phyloP scores from a whole-genome alignment of 1,139 yeast genomes.

The Hyphopichia pseudoburtonii region DNA sequence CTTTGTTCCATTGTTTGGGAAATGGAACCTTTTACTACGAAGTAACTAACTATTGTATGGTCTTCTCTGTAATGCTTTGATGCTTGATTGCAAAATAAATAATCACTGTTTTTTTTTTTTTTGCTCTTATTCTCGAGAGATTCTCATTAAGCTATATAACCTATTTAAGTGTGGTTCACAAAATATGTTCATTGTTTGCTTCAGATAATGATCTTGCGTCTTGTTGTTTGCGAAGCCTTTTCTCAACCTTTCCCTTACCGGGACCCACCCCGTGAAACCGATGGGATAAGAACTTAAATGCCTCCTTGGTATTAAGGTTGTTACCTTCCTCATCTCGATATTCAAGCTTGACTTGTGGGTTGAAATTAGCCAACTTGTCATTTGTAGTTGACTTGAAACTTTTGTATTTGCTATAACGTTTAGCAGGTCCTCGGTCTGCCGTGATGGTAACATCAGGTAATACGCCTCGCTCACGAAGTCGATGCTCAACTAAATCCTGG shows the following conservation, averaged over 20 bases:
- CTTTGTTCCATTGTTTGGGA: too few relatives aligned
- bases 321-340: constrained; percentile 76
- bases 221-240: neutral
- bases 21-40: too few relatives aligned
- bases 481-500: constrained; percentile 29
- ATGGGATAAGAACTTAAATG: constrained; percentile 82
- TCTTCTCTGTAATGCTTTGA: too few relatives aligned
- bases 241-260: constrained; percentile 10
- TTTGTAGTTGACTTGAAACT: too few relatives aligned
- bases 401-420: neutral
- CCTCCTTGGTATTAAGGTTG: constrained; percentile 66
- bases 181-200: too few relatives aligned
- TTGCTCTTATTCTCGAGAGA: too few relatives aligned
- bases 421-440: constrained; percentile 1
- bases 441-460: constrained; percentile 8
- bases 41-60: too few relatives aligned
- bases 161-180: too few relatives aligned
- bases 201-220: too few relatives aligned
- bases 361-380: constrained; percentile 43
- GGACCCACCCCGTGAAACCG: constrained; percentile 71
- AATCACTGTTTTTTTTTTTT: too few relatives aligned
- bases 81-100: too few relatives aligned
- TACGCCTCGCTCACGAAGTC: constrained; percentile 28
- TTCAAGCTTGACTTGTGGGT: constrained; percentile 62
- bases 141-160: too few relatives aligned